phyloP scores from a whole-genome alignment of 2,329 filamentous ascomycete species.

The Aspergillus pseudotamarii region DNA sequence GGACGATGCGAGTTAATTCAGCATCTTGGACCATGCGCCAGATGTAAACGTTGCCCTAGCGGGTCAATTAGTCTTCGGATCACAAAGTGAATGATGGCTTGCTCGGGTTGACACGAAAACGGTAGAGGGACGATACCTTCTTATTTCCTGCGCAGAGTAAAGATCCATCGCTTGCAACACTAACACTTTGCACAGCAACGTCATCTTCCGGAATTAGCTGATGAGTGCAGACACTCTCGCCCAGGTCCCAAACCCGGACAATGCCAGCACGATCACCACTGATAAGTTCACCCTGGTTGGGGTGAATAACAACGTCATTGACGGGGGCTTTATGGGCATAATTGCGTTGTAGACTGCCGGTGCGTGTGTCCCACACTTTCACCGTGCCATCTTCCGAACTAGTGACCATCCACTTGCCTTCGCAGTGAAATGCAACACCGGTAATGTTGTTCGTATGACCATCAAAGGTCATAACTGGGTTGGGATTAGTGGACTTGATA shows the following conservation, averaged over 20 bases:
- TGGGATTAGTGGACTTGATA: slow-evolving; percentile 97
- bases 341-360: slow-evolving; percentile 83
- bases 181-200: slow-evolving; percentile 89
- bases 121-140: slow-evolving; percentile 55
- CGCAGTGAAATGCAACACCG: slow-evolving; percentile 95
- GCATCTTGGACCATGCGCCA: slow-evolving; percentile 88
- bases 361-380: slow-evolving; percentile 94
- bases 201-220: slow-evolving; percentile 96
- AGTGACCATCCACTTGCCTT: slow-evolving; percentile 99
- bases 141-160: slow-evolving; percentile 94
- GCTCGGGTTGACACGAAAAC: not conserved
- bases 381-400: slow-evolving; percentile 95
- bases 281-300: slow-evolving; percentile 97
- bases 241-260: slow-evolving; percentile 93
- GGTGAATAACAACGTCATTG: slow-evolving; percentile 99
- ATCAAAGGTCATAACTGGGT: slow-evolving; percentile 89
- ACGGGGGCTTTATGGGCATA: slow-evolving; percentile 87
- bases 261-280: slow-evolving; percentile 92
- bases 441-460: slow-evolving; percentile 96
- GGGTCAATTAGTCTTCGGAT: not conserved
- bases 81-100: not conserved
- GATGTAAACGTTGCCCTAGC: slow-evolving; percentile 91
- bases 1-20: slow-evolving; percentile 80
- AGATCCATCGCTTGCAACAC: slow-evolving; percentile 90
- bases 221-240: slow-evolving; percentile 95